Conservation (phyloP, 345 rosid species). For the Murraya paniculata region DNA sequence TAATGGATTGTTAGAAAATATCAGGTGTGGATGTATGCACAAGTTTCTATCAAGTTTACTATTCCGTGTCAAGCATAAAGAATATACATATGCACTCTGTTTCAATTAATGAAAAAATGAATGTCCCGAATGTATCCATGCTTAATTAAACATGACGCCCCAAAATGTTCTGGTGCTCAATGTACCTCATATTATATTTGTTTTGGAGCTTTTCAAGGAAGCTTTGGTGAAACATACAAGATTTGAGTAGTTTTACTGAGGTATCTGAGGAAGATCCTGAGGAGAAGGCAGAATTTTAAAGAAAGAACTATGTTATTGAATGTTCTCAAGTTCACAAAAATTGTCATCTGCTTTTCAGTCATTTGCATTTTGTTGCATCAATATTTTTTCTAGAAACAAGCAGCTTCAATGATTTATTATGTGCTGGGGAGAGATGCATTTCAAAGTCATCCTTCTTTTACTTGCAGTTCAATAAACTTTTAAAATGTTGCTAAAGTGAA, state of each 20-base stretch:
- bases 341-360: not conserved
- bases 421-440: not conserved
- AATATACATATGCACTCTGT: not conserved
- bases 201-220: not conserved
- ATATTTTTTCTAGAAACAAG: not conserved
- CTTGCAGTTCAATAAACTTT: not conserved
- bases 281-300: not conserved
- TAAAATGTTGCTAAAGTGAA: not conserved
- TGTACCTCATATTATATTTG: not conserved
- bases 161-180: not conserved
- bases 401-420: not conserved
- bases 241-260: not conserved
- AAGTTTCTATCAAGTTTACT: not conserved
- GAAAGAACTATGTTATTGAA: not conserved
- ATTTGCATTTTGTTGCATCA: not conserved
- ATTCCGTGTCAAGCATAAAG: not conserved
- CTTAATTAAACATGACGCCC: not conserved
- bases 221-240: not conserved
- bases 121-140: not conserved
- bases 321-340: not conserved
- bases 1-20: not conserved
- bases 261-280: not conserved
- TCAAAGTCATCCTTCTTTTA: not conserved
- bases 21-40: not conserved
- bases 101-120: not conserved